Conservation (phyloP, 2,329 filamentous ascomycete species). For the Didymella glomerata region DNA sequence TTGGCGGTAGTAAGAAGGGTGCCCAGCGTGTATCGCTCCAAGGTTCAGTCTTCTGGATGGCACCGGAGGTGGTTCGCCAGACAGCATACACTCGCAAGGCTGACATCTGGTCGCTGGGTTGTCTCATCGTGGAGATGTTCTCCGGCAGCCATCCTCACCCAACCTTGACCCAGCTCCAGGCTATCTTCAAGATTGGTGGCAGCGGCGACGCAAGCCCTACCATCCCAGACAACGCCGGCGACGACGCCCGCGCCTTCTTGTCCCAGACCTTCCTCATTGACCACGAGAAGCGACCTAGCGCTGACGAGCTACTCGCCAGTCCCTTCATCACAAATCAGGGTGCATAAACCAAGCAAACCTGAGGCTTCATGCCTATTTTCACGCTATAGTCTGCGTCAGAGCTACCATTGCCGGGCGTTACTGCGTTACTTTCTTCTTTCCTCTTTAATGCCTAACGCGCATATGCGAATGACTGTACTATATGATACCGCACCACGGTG, state of each 20-base stretch:
- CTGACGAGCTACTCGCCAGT: slow-evolving; percentile 86
- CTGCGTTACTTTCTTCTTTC: not conserved
- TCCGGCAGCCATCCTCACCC: slow-evolving; percentile 96
- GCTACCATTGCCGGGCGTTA: slow-evolving; percentile 4
- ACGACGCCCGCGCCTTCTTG: slow-evolving; percentile 84
- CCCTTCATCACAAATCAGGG: slow-evolving; percentile 78
- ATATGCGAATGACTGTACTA: slow-evolving; percentile 24
- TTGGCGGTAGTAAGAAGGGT: slow-evolving; percentile 55
- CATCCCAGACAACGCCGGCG: slow-evolving; percentile 84
- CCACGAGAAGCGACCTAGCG: slow-evolving; percentile 88
- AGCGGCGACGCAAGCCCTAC: slow-evolving; percentile 86
- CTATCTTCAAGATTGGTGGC: slow-evolving; percentile 94
- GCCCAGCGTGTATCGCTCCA: slow-evolving; percentile 76
- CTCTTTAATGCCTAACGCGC: slow-evolving; percentile 26
- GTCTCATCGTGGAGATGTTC: slow-evolving; percentile 98
- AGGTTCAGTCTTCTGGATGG: slow-evolving; percentile 99
- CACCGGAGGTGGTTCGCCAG: slow-evolving; percentile 96
- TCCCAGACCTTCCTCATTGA: slow-evolving; percentile 94
- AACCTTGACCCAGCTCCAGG: slow-evolving; percentile 94
- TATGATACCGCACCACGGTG: slow-evolving; percentile 26
- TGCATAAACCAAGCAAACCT: slow-evolving; percentile 28
- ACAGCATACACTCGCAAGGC: slow-evolving; percentile 98
- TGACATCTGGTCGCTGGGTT: slow-evolving; percentile 98
- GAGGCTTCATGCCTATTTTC: not conserved
- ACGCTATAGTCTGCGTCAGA: not conserved